Base-by-base conservation (phyloP, 352 stramenopile genomes). In the Globisporangium spiculum region DNA sequence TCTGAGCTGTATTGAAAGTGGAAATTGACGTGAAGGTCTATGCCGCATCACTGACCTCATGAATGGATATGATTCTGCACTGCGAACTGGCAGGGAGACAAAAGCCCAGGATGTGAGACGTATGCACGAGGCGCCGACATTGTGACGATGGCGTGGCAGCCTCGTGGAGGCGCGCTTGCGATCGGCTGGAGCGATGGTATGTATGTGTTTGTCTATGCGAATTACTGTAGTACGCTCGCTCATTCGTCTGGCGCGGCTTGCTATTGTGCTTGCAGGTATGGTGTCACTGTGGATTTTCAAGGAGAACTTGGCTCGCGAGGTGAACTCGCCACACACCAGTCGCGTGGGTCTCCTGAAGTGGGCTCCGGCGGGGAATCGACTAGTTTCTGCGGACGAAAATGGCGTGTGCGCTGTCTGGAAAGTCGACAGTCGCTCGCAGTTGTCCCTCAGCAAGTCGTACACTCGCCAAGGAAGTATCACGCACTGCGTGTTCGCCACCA, bases 311-410 rank as follows among this genome's bases (percentile, higher is more conserved):
- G 73, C 84, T 16, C 81, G 88, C 1, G 83, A 96, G 54, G 83
- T 93, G 34, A 97, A 97, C 69, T 91, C 80, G 38, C 83, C 88
- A 5, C 93, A 98, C 65, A 71, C 77, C 22, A 77, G 72, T 26
- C 84, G 91, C 14, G 79, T 98, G 60, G 91, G 83, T 6, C 68
- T 98, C 16, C 59, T 97, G 14, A 80, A 86, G 56, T 98, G 94
- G 94, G 92, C 89, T 8, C 89, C 91, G 0, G 73, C 77, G 10
- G 94, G 92, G 27, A 97, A 93, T 36, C 78, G 94, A 0, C 81
- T 98, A 20, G 81, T 98, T 20, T 97, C 92, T 0, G 93, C 90
- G 5, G 94, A 98, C 67, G 83, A 94, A 54, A 94, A 88, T 34
- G 90, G 89, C 22, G 63, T 93, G 22, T 83, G 93, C 41, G 84